Percentiles rank a stretch among this genome's conserved stretches.
These are phyloP conservation scores for Fusarium odoratissimum DNA, from an alignment of 2,329 filamentous ascomycete species.

Conservation along the genomic window DNA sequence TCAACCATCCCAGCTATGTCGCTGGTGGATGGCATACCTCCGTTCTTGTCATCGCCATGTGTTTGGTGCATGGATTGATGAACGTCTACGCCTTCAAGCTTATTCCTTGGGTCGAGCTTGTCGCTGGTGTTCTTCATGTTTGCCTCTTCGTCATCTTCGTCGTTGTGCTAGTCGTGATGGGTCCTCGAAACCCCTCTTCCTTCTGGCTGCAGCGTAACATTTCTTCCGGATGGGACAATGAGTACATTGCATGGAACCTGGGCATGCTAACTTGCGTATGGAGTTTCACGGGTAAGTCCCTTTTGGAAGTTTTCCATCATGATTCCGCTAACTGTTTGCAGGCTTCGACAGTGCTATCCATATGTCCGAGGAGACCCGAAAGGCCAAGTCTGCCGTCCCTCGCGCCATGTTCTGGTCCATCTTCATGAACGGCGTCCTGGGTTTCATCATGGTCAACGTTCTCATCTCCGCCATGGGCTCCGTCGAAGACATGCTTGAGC, in stretches of 20 bases:
- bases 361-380: conserved; percentile 43
- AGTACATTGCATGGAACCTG: conserved; percentile 41
- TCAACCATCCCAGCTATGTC: conserved; percentile 38
- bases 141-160: conserved; percentile 42
- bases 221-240: conserved; percentile 40
- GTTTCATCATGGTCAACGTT: conserved; percentile 45
- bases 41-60: conserved; percentile 42
- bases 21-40: conserved; percentile 43
- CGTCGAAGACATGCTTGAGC: conserved; percentile 38
- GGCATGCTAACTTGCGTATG: conserved; percentile 44
- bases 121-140: conserved; percentile 40
- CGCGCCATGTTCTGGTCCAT: conserved; percentile 46
- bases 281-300: conserved; percentile 40
- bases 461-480: conserved; percentile 44
- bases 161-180: conserved; percentile 42
- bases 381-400: conserved; percentile 42
- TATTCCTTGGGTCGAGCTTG: conserved; percentile 42
- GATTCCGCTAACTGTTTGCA: neutral
- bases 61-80: conserved; percentile 36
- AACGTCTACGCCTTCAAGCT: conserved; percentile 39
- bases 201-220: conserved; percentile 40
- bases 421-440: conserved; percentile 43
- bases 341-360: conserved; percentile 44
- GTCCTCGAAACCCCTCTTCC: conserved; percentile 30
- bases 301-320: rapidly evolving